Percentiles rank a stretch among this genome's conserved stretches.
Conservation (phyloP, 768 basidiomycete species). For the Mycena chlorophos region DNA sequence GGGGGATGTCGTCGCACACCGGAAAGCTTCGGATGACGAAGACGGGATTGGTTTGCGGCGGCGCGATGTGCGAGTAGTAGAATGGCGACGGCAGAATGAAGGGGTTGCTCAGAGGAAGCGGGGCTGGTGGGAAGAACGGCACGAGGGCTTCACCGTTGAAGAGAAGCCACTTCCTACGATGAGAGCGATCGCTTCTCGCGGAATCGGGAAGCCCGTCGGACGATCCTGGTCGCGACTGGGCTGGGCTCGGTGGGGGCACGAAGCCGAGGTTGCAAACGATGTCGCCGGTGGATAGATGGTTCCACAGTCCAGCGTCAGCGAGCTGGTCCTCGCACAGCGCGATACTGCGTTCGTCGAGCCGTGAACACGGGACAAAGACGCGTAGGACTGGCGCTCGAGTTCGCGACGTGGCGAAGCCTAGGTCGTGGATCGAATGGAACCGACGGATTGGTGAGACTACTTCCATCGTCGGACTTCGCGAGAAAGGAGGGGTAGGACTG, state of each 20-base stretch:
- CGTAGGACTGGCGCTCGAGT: slow-evolving; percentile 71
- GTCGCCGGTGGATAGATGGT: slow-evolving; percentile 74
- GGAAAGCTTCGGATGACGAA: slow-evolving; percentile 39
- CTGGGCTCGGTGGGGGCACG: slow-evolving; percentile 49
- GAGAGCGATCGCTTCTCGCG: slow-evolving; percentile 15
- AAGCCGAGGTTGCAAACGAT: slow-evolving; percentile 81
- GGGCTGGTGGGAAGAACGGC: slow-evolving; percentile 58
- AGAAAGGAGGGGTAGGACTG: slow-evolving; percentile 26
- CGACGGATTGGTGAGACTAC: slow-evolving; percentile 18
- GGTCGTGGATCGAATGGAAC: slow-evolving; percentile 56
- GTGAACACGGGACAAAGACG: slow-evolving; percentile 71
- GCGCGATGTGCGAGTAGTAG: slow-evolving; percentile 72
- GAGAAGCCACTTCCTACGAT: slow-evolving; percentile 61
- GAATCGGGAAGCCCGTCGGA: slow-evolving; percentile 25
- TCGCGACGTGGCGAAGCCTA: slow-evolving; percentile 58
- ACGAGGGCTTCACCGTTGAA: slow-evolving; percentile 65
- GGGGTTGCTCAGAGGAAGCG: slow-evolving; percentile 55
- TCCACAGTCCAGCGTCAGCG: slow-evolving; percentile 66
- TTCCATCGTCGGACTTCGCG: slow-evolving; percentile 21
- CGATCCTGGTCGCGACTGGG: slow-evolving; percentile 28
- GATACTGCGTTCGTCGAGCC: slow-evolving; percentile 42
- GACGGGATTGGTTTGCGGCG: slow-evolving; percentile 37
- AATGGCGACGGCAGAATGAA: slow-evolving; percentile 72
- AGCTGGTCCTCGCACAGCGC: slow-evolving; percentile 69
- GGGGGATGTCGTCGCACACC: slow-evolving; percentile 41